Evolutionary conservation across 768 basidiomycete species (phyloP), one percentile per base, ranked within the genome.

Genomic region (Tylopilus subfusipes): DNA sequence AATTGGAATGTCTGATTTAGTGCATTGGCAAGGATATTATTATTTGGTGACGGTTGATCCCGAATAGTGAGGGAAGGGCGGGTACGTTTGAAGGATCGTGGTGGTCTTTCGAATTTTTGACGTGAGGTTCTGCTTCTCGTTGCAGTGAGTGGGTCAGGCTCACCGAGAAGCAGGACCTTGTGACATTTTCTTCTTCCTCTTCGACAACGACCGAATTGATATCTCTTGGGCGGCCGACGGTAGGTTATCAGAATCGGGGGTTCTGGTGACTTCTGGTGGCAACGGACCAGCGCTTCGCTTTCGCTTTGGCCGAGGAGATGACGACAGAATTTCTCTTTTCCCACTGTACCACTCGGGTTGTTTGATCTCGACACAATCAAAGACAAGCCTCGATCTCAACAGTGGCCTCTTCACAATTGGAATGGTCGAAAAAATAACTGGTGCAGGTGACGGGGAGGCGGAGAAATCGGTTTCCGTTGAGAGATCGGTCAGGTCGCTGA

Each of bases 401-500:
- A 50, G 54, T 9, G 51, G 42, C 21, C 16, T 30, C 36, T 40
- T 14, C 13, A 5, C 36, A 45, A 25, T 22, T n/a, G 13, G 27
- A 16, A 21, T n/a, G n/a, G 13, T 36, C 10, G 51, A n/a, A 48
- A 48, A 50, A 38, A 54, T 1, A 51, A 12, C 42, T 13, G 36
- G 22, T n/a, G 13, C n/a, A 3, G 39, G 34, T 44, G 48, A 42
- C 3, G 34, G 16, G 27, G 42, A 36, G 53, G 45, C 42, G 11
- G 51, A 38, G 19, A 38, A 63, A 40, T 49, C 55, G 25, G 48
- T 10, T 19, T 70, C 68, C 19, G 64, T 60, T 50, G 62, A 52
- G 25, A 71, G 63, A 19, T 71, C 70, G 7, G 71, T 69, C 52
- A 72, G 53, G 21, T 66, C 67, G 31, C 68, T 72, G 16, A 66